These are phyloP conservation scores for Pseudoscleropodium purum DNA, from an alignment of 225 moss, liverwort and hornwort species.

Conservation along the genomic window DNA sequence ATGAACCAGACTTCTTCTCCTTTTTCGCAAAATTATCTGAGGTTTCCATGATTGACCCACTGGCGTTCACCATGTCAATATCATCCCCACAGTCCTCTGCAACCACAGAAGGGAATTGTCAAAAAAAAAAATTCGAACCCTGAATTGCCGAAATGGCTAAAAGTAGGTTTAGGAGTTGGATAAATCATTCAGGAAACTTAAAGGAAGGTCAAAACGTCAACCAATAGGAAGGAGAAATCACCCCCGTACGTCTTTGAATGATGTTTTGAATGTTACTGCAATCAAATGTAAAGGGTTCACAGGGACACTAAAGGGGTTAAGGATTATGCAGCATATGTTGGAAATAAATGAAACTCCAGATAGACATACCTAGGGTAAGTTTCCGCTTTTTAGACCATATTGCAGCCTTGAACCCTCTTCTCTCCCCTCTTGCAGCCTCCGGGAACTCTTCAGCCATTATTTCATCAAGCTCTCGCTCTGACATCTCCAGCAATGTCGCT, in stretches of 20 bases:
- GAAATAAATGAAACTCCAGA: neutral
- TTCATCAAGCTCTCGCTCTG: conserved; percentile 58
- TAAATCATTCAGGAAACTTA: neutral
- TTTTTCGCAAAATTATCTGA: conserved; percentile 69
- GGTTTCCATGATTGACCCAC: conserved; percentile 55
- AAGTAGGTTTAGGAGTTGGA: neutral
- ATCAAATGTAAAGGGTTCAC: neutral
- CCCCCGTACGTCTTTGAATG: neutral
- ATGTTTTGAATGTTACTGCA: neutral
- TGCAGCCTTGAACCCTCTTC: conserved; percentile 56
- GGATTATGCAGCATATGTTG: neutral
- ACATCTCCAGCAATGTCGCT: conserved; percentile 55
- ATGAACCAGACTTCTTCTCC: conserved; percentile 59
- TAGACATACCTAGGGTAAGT: conserved; percentile 33
- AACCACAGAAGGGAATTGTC: neutral
- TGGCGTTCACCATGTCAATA: conserved; percentile 47
- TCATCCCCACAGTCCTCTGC: conserved; percentile 50
- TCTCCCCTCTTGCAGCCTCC: conserved; percentile 56
- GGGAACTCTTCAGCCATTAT: conserved; percentile 58
- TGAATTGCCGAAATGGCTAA: neutral
- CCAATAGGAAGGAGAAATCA: neutral
- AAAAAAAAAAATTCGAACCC: neutral
- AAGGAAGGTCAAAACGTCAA: neutral
- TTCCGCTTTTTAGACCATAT: conserved; percentile 60
- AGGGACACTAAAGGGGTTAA: neutral